Base-by-base conservation (phyloP, 257 asterid species). In the Nicotiana knightiana region DNA sequence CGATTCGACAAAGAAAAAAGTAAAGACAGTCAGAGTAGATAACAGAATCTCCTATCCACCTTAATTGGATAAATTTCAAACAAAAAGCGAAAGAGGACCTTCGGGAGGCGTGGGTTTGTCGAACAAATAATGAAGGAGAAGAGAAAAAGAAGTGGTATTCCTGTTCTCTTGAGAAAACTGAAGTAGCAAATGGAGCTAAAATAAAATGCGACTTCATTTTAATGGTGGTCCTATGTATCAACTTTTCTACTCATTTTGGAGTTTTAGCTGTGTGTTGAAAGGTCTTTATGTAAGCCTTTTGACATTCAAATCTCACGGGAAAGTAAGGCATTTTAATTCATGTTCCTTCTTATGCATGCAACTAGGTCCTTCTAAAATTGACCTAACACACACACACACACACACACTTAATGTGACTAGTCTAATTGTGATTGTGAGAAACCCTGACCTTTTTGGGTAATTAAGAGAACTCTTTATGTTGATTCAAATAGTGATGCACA, bases 311-410 rank as follows among this genome's bases (percentile, higher is more conserved):
- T 12, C 7, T n/a, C 58, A 78, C 35, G 1, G 35, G 48, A 55
- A 59, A 18, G 82, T 46, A 16, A 21, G 21, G 30, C 55, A 57
- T n/a, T 37, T 80, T 80, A 43, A 55, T 48, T 32, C 30, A 46
- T 63, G 83, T 64, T 80, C 76, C 70, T 80, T 73, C 64, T 80
- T 80, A 64, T 80, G 48, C 64, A 46, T 80, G 30, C 76, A 48
- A 35, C 6, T 12, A 43, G 33, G 70, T 24, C 64, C 76, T 46
- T 24, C 16, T 13, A 35, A 80, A 46, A 80, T 46, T 28, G 24
- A 21, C 24, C 24, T 21, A 21, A 21, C 24, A 21, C 24, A 21
- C 24, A 21, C 24, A n/a, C 0, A 10, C 17, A 53, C 18, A 53
- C 58, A 53, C 58, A 13, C 58, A 53, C 16, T 16, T 30, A 30